A percentile compares a stretch with the other conserved stretches of the same genome.
Conservation (phyloP, 1,139 yeast species). For the Nakaseomyces sp. region DNA sequence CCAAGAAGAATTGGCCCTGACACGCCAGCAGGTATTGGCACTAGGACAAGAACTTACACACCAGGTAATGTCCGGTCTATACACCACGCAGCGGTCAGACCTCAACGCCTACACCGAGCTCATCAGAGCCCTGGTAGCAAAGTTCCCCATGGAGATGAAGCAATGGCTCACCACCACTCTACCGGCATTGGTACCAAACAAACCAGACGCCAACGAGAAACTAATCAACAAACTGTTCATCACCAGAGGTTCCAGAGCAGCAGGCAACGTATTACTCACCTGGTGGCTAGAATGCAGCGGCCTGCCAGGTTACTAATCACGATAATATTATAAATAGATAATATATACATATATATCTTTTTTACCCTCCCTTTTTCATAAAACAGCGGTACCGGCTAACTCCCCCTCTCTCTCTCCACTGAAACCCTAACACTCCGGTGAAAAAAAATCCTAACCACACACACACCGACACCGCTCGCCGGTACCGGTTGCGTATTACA, state of each 20-base stretch:
- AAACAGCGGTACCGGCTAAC: conserved; percentile 2
- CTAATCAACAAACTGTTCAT: conserved; percentile 26
- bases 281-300: conserved; percentile 32
- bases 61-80: conserved; percentile 27
- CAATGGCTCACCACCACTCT: conserved; percentile 23
- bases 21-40: conserved; percentile 27
- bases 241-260: conserved; percentile 31
- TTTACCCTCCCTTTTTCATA: background rate
- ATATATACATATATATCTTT: no score
- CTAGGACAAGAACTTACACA: conserved; percentile 23
- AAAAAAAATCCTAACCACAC: no score
- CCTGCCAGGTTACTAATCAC: conserved; percentile 21
- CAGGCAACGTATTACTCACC: conserved; percentile 26
- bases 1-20: conserved; percentile 37
- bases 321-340: no score
- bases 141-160: conserved; percentile 27
- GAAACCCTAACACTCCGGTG: no score
- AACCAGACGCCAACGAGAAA: conserved; percentile 22
- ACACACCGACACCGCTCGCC: conserved; percentile 2
- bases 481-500: no score
- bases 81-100: conserved; percentile 30
- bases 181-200: conserved; percentile 19
- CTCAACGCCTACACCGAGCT: conserved; percentile 28
- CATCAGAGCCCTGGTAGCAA: conserved; percentile 28
- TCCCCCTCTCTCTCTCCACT: no score